Percentiles rank a stretch among this genome's conserved stretches.
phyloP scores from a whole-genome alignment of 2,329 filamentous ascomycete species.

The Cephalotrichum gorgonifer region DNA sequence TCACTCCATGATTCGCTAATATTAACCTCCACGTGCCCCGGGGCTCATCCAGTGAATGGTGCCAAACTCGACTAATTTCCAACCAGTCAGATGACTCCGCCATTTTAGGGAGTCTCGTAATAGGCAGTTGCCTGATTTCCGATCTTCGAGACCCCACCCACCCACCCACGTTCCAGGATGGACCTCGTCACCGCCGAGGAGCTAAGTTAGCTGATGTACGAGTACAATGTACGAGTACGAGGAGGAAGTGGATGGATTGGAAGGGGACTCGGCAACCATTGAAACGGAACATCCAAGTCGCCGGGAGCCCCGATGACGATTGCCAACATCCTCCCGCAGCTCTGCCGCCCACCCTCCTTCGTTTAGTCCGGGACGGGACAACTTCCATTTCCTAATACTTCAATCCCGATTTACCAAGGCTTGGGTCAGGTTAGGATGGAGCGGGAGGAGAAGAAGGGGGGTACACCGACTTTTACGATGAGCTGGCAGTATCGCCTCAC shows the following conservation, averaged over 20 bases:
- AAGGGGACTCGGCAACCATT: too few species aligned
- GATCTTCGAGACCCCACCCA: background rate
- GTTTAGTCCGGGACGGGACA: background rate
- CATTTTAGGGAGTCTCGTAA: background rate
- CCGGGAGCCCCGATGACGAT: background rate
- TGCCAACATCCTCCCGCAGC: background rate
- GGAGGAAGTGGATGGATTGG: too few species aligned
- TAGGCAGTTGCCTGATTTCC: background rate
- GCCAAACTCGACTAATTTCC: background rate
- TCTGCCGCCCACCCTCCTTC: background rate
- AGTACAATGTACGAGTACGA: too few species aligned
- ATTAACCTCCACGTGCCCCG: too few species aligned
- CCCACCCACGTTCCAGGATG: background rate
- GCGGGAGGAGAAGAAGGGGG: too few species aligned
- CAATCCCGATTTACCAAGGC: background rate
- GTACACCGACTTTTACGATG: constrained; percentile 5
- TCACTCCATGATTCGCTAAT: background rate
- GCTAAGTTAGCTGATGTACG: too few species aligned
- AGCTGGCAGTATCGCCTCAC: background rate
- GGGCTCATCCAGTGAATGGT: background rate
- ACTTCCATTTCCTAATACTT: background rate
- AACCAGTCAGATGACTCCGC: background rate
- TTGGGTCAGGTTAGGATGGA: background rate
- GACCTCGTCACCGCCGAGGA: background rate
- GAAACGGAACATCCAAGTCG: background rate